Evolutionary conservation across 73 alveolate species (phyloP), one percentile per base, ranked within the genome.

Genomic region (Paramecium octaurelia): DNA sequence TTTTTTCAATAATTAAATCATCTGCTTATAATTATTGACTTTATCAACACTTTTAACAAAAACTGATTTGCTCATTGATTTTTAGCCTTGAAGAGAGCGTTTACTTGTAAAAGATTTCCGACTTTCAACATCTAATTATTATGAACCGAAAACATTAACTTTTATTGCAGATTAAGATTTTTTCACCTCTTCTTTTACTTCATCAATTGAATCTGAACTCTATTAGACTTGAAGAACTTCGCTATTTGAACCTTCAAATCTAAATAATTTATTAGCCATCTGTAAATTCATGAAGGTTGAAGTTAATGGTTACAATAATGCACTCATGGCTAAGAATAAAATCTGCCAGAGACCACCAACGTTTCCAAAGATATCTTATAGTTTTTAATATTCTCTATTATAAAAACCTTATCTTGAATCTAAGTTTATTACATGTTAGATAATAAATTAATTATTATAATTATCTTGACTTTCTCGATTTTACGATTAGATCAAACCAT

Each of bases 251-350:
- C 14, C 27, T 73, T 73, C 91, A 35, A 80, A 80, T 80, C 76
- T 44, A 80, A 80, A 80, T 80, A 80, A 44, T 29, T 80, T 80
- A 43, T 80, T 80, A 6, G 91, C 91, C 91, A 80, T 80, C 18
- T 40, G 2, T n/a, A 80, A 46, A 80, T 80, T 80, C 91, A 80
- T 80, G 8, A 80, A 24, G 2, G 38, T 43, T 40, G 44, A 40
- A 12, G 46, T 48, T 20, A 80, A 8, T 21, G 91, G 91, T 44
- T 23, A 9, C 46, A 80, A 44, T 27, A 80, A 27, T 20, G 57
- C 46, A 44, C 57, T 23, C 27, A 48, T 40, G 7, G 57, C 57
- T 23, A 80, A 23, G 46, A 44, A 80, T 48, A 80, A 38, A 27
- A 46, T 64, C 27, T 40, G 44, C 71, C 75, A 80, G 2, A 80